Percentiles rank a stretch among this genome's conserved stretches.
These are phyloP conservation scores for Aspergillus affinis DNA, from an alignment of 495 filamentous ascomycete species.

Conservation along the genomic window DNA sequence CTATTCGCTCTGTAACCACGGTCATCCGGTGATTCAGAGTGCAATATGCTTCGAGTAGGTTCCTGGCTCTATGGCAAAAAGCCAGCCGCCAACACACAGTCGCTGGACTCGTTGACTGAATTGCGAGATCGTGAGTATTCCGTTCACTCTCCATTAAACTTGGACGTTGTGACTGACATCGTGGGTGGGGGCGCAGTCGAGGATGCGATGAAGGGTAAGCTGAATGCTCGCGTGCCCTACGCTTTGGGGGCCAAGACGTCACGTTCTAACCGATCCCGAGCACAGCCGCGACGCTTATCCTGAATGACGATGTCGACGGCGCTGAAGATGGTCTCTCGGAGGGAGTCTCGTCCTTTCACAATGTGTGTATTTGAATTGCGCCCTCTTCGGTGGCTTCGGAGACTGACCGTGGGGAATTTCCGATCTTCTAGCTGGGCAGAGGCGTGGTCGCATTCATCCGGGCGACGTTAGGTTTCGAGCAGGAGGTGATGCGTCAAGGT, in stretches of 20 bases:
- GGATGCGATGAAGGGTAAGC: conserved; percentile 60
- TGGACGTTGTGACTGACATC: background rate
- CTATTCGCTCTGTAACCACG: background rate
- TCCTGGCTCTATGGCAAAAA: conserved; percentile 60
- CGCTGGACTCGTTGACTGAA: conserved; percentile 58
- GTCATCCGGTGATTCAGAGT: background rate
- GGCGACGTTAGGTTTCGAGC: conserved; percentile 89
- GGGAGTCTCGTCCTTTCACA: conserved; percentile 86
- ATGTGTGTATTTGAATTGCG: conserved; percentile 44
- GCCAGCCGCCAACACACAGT: conserved; percentile 50
- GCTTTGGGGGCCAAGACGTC: conserved; percentile 10
- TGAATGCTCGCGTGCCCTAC: conserved; percentile 33
- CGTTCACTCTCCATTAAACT: background rate
- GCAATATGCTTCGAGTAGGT: conserved; percentile 45
- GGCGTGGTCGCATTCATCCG: conserved; percentile 81
- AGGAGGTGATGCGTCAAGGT: conserved; percentile 88
- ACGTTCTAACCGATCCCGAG: conserved; percentile 7
- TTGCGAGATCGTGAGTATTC: conserved; percentile 55
- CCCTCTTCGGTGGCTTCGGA: background rate
- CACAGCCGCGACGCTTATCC: conserved; percentile 63
- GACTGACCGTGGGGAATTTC: background rate
- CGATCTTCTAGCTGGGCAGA: conserved; percentile 60
- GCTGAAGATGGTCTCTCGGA: conserved; percentile 73
- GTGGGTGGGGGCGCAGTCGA: conserved; percentile 46
- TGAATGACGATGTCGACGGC: conserved; percentile 90